Base-by-base conservation (phyloP, 179 eudicot genomes). In the Beta corolliflora region DNA sequence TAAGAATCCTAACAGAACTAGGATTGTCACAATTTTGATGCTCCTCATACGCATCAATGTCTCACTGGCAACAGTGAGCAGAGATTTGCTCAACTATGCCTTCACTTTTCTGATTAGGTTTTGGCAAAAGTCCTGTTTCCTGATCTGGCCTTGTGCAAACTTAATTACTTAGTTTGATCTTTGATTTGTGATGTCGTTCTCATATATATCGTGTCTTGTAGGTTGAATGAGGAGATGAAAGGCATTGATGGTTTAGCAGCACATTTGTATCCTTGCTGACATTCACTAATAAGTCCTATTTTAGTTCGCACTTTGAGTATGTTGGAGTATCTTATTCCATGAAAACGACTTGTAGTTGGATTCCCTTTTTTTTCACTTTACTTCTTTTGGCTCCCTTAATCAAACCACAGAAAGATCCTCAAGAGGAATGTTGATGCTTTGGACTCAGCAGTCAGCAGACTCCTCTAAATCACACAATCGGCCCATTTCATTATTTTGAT, bases 191-290 rank as follows among this genome's bases (percentile, higher is more conserved):
- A 19, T 55, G 19, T 41, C 60, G 44, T 74, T 13, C 70, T 65
- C 31, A 16, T 54, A 25, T 56, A 67, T 60, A 67, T 29, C 21
- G 8, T 79, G 18, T 69, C 16, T 71, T 86, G 82, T 95, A 95
- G 99, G 84, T 88, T 95, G 75, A 95, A 95, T 54, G 93, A 92
- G 83, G 98, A 94, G 86, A 91, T 95, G 95, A 94, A 91, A 83
- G 97, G 92, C 77, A 70, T 90, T 18, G 97, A 90, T 69, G 84
- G 73, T 64, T 91, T 95, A 64, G 98, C 96, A 31, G 66, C 84
- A 70, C 92, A 94, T 76, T 58, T 95, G 99, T 95, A 95, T 95
- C 99, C 97, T 95, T 90, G 1, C 31, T 66, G 18, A 54, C 54
- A 59, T 58, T 31, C 23, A 8, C 18, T 67, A 9, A 48, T 48